Evolutionary conservation across 441 rosid species (phyloP), one percentile per base, ranked within the genome.

Genomic region (Adansonia rubrostipa): DNA sequence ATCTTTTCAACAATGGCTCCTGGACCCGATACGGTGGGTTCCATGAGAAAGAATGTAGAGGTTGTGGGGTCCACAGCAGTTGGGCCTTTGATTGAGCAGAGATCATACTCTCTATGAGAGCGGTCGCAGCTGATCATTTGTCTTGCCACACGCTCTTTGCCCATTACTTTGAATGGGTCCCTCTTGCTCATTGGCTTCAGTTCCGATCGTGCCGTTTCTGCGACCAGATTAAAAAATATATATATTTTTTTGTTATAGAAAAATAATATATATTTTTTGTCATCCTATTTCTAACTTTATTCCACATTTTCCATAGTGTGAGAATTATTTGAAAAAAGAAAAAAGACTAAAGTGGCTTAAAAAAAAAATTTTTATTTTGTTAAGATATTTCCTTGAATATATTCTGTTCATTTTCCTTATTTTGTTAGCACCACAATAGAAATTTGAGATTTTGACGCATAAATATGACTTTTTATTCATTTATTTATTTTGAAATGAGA

Each of bases 1-100:
- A 89, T 87, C 50, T 77, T 88, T 7, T 85, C 78, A 15, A 79
- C 48, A 0, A 3, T 2, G 0, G 77, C 54, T 22, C 79, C 15
- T 10, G 81, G 63, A 14, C 71, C 56, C 47, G 79, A 42, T 33
- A 24, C 3, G 20, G 69, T 42, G 9, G 80, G 82, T 50, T 79
- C 82, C 66, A 28, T 1, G 3, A 80, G 66, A 74, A 77, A 82
- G 66, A 90, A 57, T 0, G 90, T 87, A 24, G 82, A 50, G 33
- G 61, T n/a, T 8, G 58, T 28, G 11, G 81, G 82, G 66, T 92
- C 86, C 54, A 90, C 51, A 1, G 53, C 73, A 2, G 86, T 86
- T 0, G 89, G 82, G 20, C 87, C 90, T 82, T 82, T 74, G 85
- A 89, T 71, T 0, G 80, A 77, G 84, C 94, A 91, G 9, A 91